Evolutionary conservation across 306 rosid genomes (phyloP), one percentile per base, ranked within the genome.

Genomic region (Arachis hypogaea): DNA sequence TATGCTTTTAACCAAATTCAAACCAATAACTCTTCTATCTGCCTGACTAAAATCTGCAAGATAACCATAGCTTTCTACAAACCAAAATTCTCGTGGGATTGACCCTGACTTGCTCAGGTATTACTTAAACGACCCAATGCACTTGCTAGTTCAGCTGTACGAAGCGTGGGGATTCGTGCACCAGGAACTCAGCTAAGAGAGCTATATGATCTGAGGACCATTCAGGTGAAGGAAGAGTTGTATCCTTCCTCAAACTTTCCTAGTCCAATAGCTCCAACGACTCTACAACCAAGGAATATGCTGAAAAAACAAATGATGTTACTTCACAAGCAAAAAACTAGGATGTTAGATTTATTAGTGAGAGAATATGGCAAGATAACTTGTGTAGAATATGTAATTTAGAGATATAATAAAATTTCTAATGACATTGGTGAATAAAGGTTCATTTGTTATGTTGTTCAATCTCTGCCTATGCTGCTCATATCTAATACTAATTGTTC

Each of bases 151-250:
- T 14, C 14, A 14, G 14, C 14, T 14, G 14, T 14, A 14, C 14
- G 14, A 14, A 14, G 14, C 14, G 14, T 14, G 14, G 14, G 14
- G 14, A 14, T 14, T 14, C 14, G 14, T 14, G 14, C 14, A 14
- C 14, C 14, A 14, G 99, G 46, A 94, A 92, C 80, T 88, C 97
- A 3, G 96, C 99, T 73, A 94, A 86, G 72, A 94, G 95, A 57
- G 99, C 99, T 70, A 90, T 88, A 77, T 94, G 99, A 90, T 94
- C 96, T 7, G 99, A 94, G 81, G 99, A 92, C 99, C 99, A 94
- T 84, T 88, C 96, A 44, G 97, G 99, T 55, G 99, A 94, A 81
- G 99, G 99, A 84, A 94, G 97, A 18, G 97, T 97, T 28, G 99
- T 92, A 83, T 92, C 96, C 84, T 92, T 94, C 88, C 96, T 89